These are phyloP conservation scores for Trichoderma atrobrunneum DNA, from an alignment of 2,329 filamentous ascomycete species.

Conservation along the genomic window DNA sequence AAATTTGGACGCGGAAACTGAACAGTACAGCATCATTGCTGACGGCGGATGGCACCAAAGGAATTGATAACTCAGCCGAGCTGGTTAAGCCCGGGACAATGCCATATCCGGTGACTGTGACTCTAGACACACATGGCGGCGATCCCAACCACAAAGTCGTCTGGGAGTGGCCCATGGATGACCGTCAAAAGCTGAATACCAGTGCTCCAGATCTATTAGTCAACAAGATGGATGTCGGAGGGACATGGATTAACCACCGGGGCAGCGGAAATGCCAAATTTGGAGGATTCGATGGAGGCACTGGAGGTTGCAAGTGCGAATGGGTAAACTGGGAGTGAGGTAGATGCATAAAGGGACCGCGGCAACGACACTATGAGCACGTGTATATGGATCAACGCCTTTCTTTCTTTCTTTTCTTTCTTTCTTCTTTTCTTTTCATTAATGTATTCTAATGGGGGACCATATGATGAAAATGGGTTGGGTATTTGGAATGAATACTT, in stretches of 20 bases:
- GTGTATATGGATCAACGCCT: background rate
- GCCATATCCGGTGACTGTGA: conserved; percentile 62
- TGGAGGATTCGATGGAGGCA: conserved; percentile 62
- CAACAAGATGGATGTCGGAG: conserved; percentile 51
- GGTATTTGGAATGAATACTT: background rate
- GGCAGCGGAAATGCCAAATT: conserved; percentile 43
- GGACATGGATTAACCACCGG: conserved; percentile 52
- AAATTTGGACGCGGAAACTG: conserved; percentile 59
- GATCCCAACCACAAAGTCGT: conserved; percentile 50
- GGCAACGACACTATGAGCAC: background rate
- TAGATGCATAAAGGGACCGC: background rate
- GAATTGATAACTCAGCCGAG: conserved; percentile 30
- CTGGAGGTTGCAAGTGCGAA: conserved; percentile 59
- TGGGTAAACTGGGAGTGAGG: conserved; percentile 53
- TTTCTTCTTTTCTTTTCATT: background rate
- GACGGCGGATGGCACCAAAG: conserved; percentile 29
- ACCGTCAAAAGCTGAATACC: conserved; percentile 44
- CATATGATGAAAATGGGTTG: conserved; percentile 4
- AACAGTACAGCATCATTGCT: conserved; percentile 43
- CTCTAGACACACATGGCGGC: conserved; percentile 62
- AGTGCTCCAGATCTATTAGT: conserved; percentile 44
- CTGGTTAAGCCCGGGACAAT: conserved; percentile 54
- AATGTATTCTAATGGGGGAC: background rate
- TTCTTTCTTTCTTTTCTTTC: background rate
- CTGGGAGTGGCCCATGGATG: conserved; percentile 52